Evolutionary conservation across 139 green algal genomes (phyloP).

Genomic region (Spirogloea muscicola): DNA sequence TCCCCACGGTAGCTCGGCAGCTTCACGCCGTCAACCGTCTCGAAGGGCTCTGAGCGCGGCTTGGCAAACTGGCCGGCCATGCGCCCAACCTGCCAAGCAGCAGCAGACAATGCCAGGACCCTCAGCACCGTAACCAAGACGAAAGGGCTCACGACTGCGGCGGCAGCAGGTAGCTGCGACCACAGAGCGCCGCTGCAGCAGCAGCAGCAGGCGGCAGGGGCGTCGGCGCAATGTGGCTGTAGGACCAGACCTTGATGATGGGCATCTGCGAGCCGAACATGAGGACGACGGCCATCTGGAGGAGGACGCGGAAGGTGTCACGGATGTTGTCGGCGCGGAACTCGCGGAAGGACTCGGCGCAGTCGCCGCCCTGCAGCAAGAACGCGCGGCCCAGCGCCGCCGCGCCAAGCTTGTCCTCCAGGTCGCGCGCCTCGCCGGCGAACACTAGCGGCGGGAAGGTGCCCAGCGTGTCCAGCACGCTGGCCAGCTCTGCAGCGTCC

Average conservation of each 20-base stretch:
- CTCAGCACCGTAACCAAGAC: too few relatives aligned
- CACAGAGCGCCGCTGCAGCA: too few relatives aligned
- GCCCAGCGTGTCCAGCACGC: constrained; percentile 64
- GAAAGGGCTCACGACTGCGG: too few relatives aligned
- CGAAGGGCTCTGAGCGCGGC: constrained; percentile 74
- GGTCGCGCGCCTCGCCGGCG: constrained; percentile 86
- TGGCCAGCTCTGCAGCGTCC: constrained; percentile 57
- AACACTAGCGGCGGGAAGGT: constrained; percentile 91
- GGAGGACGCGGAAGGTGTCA: constrained; percentile 57
- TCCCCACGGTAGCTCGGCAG: constrained; percentile 93
- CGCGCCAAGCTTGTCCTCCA: constrained; percentile 82
- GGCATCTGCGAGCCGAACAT: constrained; percentile 93
- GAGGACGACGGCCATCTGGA: constrained; percentile 87
- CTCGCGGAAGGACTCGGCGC: constrained; percentile 91
- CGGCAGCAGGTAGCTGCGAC: too few relatives aligned
- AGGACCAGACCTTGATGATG: constrained; percentile 94
- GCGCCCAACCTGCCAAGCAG: constrained; percentile 66
- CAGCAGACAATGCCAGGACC: too few relatives aligned
- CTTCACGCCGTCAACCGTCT: constrained; percentile 66
- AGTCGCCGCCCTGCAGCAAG: constrained; percentile 81
- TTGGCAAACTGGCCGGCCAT: constrained; percentile 99
- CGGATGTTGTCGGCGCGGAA: constrained; percentile 93
- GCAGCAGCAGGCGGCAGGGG: too few relatives aligned
- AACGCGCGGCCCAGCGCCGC: constrained; percentile 72
- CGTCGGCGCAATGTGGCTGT: too few relatives aligned